Base-by-base conservation (phyloP, 768 basidiomycete species). In the Suillus alpinus region DNA sequence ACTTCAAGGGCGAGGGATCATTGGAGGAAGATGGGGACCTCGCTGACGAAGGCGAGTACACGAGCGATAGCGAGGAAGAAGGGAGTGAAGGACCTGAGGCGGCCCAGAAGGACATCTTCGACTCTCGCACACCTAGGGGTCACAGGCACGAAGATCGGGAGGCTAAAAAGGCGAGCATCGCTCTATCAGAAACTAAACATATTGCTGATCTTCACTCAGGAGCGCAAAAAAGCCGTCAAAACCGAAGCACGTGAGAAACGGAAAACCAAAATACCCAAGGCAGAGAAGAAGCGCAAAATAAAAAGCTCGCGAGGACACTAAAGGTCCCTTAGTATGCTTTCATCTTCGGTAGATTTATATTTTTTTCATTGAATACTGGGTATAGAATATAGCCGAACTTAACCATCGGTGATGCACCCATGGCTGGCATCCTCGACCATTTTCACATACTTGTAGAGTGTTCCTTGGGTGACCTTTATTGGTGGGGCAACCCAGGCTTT, bases 121-220 rank as follows among this genome's bases (percentile, higher is more conserved):
- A 60, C 32, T 29, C 76, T 37, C 87, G 88, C 63, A 81, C 73
- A 61, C 89, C 89, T 32, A 79, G 91, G 65, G 95, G 97, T 2
- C 95, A 97, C 76, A 85, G 92, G 62, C 89, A 95, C 66, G 96
- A 98, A 77, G 95, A 97, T 69, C 86, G 86, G 61, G 92, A 94
- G 29, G 87, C 82, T 0, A 98, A 96, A 77, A 96, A 92, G 87
- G 95, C 90, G 60, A 51, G 74, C 67, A 18, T 61, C 50, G 46
- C 29, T 52, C 49, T 56, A 31, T 43, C 55, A 52, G 59, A 61
- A 60, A 40, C 32, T 59, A 39, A 49, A 56, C 60, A 57, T 57
- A 26, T 64, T 37, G 51, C 46, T 36, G 37, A 59, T 59, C 52
- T 41, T 62, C 59, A 57, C 60, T 18, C 66, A 96, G 95, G 94